Evolutionary conservation across 306 rosid genomes (phyloP).

Genomic region (Quercus rubra): DNA sequence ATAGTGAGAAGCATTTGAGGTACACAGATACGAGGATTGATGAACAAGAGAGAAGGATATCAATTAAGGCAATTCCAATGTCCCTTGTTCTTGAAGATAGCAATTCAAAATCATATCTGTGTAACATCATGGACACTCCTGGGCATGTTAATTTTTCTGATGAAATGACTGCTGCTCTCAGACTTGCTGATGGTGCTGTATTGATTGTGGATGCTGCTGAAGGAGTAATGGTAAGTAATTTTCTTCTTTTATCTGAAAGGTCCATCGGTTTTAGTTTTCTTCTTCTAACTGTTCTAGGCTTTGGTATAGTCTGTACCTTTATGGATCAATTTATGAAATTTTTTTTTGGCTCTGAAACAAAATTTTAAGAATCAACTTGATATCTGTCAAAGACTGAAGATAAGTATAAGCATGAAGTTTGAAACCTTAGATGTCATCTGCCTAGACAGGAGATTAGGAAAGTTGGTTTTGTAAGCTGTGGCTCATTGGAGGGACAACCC

Average conservation of each 20-base stretch:
- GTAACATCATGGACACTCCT: slow-evolving; percentile 89
- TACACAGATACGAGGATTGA: slow-evolving; percentile 92
- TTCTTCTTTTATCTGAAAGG: neutral
- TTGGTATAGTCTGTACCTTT: neutral
- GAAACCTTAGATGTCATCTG: neutral
- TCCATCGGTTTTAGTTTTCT: neutral
- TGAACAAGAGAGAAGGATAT: slow-evolving; percentile 90
- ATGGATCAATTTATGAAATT: neutral
- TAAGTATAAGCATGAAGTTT: neutral
- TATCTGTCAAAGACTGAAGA: neutral
- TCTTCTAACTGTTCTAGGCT: neutral
- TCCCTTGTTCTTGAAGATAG: slow-evolving; percentile 92
- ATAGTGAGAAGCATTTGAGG: slow-evolving; percentile 82
- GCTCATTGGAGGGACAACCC: neutral
- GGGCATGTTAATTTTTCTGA: slow-evolving; percentile 98
- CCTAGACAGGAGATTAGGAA: neutral
- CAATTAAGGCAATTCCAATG: slow-evolving; percentile 93
- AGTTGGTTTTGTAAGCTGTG: neutral
- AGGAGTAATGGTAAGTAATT: slow-evolving; percentile 77
- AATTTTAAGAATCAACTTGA: neutral
- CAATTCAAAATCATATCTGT: slow-evolving; percentile 76
- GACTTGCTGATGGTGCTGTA: slow-evolving; percentile 94
- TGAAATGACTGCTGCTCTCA: slow-evolving; percentile 94
- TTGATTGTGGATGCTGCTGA: slow-evolving; percentile 95
- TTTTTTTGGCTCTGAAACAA: neutral